These are phyloP conservation scores for Jaltomata sinuosa DNA, from an alignment of 257 asterid species.

Conservation along the genomic window DNA sequence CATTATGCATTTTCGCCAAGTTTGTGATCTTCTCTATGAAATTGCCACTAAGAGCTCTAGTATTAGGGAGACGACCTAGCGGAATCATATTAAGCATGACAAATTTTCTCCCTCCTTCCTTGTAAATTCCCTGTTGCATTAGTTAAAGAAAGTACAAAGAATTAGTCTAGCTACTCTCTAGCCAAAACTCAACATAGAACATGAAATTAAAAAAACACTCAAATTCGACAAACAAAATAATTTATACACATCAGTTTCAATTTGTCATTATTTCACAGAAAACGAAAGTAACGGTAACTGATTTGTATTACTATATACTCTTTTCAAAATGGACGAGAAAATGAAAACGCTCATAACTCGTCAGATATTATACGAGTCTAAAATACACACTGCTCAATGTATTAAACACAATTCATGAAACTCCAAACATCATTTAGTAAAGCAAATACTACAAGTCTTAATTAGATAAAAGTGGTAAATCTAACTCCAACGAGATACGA, in stretches of 20 bases:
- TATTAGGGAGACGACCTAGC: constrained; percentile 7
- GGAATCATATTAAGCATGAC: constrained; percentile 11
- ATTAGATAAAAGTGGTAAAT: not conserved
- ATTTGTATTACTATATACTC: no score
- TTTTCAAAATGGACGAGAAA: no score
- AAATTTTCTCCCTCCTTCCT: constrained; percentile 23
- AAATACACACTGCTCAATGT: not conserved
- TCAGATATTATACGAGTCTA: not conserved
- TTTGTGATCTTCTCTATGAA: not conserved
- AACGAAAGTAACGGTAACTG: no score
- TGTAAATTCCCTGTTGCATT: constrained; percentile 9
- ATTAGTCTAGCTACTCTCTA: not conserved
- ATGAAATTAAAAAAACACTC: not conserved
- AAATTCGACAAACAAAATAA: not conserved
- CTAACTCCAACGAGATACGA: not conserved
- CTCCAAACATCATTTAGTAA: not conserved
- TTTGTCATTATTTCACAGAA: not conserved
- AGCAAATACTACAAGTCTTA: not conserved
- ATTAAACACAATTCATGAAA: not conserved
- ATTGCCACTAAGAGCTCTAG: not conserved
- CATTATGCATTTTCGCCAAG: not conserved
- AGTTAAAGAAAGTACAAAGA: not conserved
- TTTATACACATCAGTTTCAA: no score
- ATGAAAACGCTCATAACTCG: not conserved
- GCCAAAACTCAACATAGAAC: not conserved